Evolutionary conservation across 1,139 yeast species (phyloP).

Genomic region (Blastobotrys ciferrii): DNA sequence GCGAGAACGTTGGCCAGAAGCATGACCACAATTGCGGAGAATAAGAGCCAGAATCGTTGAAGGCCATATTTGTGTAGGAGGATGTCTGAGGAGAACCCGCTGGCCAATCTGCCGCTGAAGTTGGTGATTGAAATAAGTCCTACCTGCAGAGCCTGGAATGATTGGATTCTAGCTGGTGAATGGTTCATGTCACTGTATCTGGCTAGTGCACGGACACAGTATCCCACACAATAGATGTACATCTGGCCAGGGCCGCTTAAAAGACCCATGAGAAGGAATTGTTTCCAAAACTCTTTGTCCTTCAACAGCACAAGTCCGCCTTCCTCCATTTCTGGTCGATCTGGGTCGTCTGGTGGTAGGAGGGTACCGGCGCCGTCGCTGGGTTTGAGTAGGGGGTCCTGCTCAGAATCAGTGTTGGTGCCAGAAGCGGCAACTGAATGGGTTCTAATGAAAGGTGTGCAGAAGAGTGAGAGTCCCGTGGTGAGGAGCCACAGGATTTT

Average conservation of each 20-base stretch:
- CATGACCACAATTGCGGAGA: slow-evolving; percentile 46
- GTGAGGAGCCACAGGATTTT: slow-evolving; percentile 31
- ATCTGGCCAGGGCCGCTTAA: slow-evolving; percentile 72
- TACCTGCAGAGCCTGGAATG: slow-evolving; percentile 67
- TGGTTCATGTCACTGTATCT: slow-evolving; percentile 37
- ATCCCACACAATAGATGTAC: slow-evolving; percentile 70
- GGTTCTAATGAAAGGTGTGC: slow-evolving; percentile 32
- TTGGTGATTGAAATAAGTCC: slow-evolving; percentile 63
- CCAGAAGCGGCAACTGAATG: slow-evolving; percentile 12
- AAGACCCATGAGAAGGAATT: slow-evolving; percentile 50
- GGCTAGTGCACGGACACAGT: slow-evolving; percentile 53
- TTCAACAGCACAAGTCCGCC: slow-evolving; percentile 21
- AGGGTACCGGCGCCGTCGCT: slow-evolving; percentile 1
- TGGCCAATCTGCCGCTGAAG: slow-evolving; percentile 59
- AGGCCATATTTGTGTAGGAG: slow-evolving; percentile 49
- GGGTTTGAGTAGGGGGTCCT: slow-evolving; percentile 2
- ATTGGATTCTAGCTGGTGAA: slow-evolving; percentile 30
- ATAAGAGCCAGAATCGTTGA: slow-evolving; percentile 69
- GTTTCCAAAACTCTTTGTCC: slow-evolving; percentile 36
- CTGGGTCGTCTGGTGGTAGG: slow-evolving; percentile 6
- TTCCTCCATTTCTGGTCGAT: slow-evolving; percentile 17
- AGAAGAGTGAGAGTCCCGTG: slow-evolving; percentile 29
- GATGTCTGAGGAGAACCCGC: slow-evolving; percentile 63
- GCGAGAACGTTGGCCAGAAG: slow-evolving; percentile 35
- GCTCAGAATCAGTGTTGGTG: slow-evolving; percentile 1